Evolutionary conservation across 306 rosid species (phyloP).

Genomic region (Ormosia emarginata): DNA sequence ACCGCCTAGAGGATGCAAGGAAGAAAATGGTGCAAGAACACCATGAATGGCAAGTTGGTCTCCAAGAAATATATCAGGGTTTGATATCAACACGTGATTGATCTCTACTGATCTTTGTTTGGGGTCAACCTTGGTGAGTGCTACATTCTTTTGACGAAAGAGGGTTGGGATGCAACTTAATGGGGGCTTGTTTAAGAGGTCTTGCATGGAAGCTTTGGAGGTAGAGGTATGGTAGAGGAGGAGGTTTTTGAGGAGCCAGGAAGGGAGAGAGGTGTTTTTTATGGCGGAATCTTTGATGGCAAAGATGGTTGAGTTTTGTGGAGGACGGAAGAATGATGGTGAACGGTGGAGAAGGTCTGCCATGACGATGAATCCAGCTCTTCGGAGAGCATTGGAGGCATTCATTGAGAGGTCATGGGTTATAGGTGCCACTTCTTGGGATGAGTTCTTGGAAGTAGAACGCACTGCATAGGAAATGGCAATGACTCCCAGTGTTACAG

Average conservation of each 20-base stretch:
- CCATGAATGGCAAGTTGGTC: slow-evolving; percentile 56
- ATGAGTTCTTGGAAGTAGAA: slow-evolving; percentile 28
- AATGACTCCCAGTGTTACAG: slow-evolving; percentile 40
- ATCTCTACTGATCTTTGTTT: slow-evolving; percentile 42
- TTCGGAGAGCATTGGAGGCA: slow-evolving; percentile 51
- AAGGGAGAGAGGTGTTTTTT: slow-evolving; percentile 43
- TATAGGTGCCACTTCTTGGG: slow-evolving; percentile 19
- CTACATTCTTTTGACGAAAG: slow-evolving; percentile 28
- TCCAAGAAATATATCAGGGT: slow-evolving; percentile 54
- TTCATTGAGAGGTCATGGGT: slow-evolving; percentile 31
- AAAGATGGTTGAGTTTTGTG: slow-evolving; percentile 31
- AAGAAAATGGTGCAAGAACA: slow-evolving; percentile 54
- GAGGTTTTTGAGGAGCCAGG: slow-evolving; percentile 54
- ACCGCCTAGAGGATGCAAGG: slow-evolving; percentile 32
- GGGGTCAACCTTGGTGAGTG: slow-evolving; percentile 40
- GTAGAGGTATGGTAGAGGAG: slow-evolving; percentile 38
- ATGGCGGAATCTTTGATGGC: slow-evolving; percentile 38
- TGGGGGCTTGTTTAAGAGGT: slow-evolving; percentile 23
- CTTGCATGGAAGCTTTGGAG: slow-evolving; percentile 7
- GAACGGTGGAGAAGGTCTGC: slow-evolving; percentile 60
- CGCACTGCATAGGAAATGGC: slow-evolving; percentile 48
- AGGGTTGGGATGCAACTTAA: slow-evolving; percentile 53
- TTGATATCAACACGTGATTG: slow-evolving; percentile 52
- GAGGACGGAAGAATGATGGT: slow-evolving; percentile 51
- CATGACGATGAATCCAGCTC: slow-evolving; percentile 49